Evolutionary conservation across 2,329 filamentous ascomycete genomes (phyloP).

Genomic region (Colletotrichum magnum): DNA sequence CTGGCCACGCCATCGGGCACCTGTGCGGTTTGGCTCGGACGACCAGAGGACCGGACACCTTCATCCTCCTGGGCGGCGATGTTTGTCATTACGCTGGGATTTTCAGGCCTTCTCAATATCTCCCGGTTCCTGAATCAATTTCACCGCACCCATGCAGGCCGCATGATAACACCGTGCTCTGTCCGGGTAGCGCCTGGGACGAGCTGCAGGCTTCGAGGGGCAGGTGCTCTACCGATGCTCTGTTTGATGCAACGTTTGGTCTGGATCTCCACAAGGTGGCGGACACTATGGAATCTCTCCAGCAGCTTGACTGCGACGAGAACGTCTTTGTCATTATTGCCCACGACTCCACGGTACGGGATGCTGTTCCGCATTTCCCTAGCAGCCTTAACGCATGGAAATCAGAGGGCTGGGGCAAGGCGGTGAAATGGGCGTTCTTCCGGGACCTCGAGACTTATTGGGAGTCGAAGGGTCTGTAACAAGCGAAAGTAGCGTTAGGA

Average conservation of each 20-base stretch:
- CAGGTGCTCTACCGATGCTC: conserved; percentile 42
- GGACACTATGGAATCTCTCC: conserved; percentile 40
- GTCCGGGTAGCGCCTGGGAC: conserved; percentile 43
- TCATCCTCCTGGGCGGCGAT: conserved; percentile 59
- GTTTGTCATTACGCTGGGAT: conserved; percentile 56
- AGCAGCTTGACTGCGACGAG: conserved; percentile 43
- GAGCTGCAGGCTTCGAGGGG: conserved; percentile 43
- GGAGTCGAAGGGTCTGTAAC: conserved; percentile 6
- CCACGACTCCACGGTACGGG: conserved; percentile 44
- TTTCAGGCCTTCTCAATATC: conserved; percentile 52
- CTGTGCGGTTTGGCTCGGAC: conserved; percentile 58
- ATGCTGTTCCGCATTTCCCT: conserved; percentile 44
- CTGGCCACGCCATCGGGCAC: conserved; percentile 58
- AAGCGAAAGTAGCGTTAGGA: no score
- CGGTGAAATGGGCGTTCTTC: conserved; percentile 43
- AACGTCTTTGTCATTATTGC: conserved; percentile 45
- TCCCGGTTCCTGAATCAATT: conserved; percentile 51
- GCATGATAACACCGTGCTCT: conserved; percentile 25
- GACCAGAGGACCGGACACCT: conserved; percentile 50
- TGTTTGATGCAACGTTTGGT: conserved; percentile 45
- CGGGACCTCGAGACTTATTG: conserved; percentile 41
- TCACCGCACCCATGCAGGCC: conserved; percentile 43
- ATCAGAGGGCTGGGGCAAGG: conserved; percentile 43
- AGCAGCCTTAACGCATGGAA: conserved; percentile 45
- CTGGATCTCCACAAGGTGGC: conserved; percentile 43